Evolutionary conservation across 2,329 filamentous ascomycete genomes (phyloP), one percentile per base, ranked within the genome.

Genomic region (Neofusicoccum umdonicola): DNA sequence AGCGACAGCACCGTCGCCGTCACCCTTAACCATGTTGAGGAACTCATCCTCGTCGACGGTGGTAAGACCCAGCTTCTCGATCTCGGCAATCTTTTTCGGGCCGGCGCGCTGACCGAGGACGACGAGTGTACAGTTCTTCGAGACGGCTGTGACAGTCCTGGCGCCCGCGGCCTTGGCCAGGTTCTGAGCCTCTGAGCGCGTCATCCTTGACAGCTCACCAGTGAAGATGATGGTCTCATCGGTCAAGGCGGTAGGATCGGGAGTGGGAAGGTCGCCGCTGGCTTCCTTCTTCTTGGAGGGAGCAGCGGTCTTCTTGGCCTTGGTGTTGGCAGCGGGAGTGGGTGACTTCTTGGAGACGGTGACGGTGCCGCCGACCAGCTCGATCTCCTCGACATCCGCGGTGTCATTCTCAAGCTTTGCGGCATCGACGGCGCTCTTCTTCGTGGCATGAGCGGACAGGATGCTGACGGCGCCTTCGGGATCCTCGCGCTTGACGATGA

Each of bases 161-260:
- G 61, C 61, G 27, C 61, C 61, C 1, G 61, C 61, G 6, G 47
- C 11, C 39, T 56, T 8, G 27, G 61, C 61, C 48, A 63, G 22
- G 12, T 19, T 22, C 35, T 63, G 44, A 8, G 58, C 58, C 17
- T 62, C n/a, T 13, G 35, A 22, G 58, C 58, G 58, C 5, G 44
- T 62, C 45, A 62, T 62, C 9, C 9, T 7, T 6, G n/a, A 11
- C 13, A 62, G 45, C 35, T 51, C 45, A 34, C 58, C 58, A 3
- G 58, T 62, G 34, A 62, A 51, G 27, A 39, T 9, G 15, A 62
- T 3, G 13, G 47, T 37, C 17, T 51, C n/a, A n/a, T 22, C 44
- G 3, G 12, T 15, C 27, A 62, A 45, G 6, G 58, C 47, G 45
- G 34, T 15, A 13, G 58, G 12, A 2, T 50, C 8, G 34, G 45